phyloP scores from a whole-genome alignment of 345 rosid species.

The Lenwebbia sp. region DNA sequence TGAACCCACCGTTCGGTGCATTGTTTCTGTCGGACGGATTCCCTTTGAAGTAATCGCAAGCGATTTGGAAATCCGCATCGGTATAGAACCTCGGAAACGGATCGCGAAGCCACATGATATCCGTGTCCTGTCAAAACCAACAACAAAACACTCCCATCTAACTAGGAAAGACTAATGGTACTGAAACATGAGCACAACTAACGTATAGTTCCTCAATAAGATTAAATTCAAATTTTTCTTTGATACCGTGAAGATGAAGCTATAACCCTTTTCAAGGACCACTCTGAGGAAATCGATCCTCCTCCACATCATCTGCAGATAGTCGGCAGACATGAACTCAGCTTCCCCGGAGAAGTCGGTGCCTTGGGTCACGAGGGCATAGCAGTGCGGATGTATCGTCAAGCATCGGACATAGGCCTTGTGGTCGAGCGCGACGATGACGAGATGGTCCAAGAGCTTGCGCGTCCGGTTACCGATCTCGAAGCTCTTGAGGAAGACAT shows the following conservation, averaged over 20 bases:
- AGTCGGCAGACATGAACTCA: slow-evolving; percentile 36
- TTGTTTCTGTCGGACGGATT: slow-evolving; percentile 26
- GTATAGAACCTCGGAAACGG: slow-evolving; percentile 55
- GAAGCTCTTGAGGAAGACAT: slow-evolving; percentile 51
- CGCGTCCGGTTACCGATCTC: slow-evolving; percentile 31
- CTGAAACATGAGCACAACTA: not conserved
- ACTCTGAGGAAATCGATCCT: slow-evolving; percentile 34
- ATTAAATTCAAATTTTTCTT: too few relatives aligned
- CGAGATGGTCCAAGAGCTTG: slow-evolving; percentile 31
- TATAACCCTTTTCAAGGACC: slow-evolving; percentile 46
- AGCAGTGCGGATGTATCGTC: slow-evolving; percentile 35
- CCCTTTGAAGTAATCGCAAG: slow-evolving; percentile 51
- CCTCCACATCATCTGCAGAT: slow-evolving; percentile 69
- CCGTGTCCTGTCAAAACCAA: slow-evolving; percentile 47
- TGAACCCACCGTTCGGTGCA: slow-evolving; percentile 65
- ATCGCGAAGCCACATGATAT: slow-evolving; percentile 67
- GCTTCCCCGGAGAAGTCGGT: slow-evolving; percentile 33
- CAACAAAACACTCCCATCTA: not conserved
- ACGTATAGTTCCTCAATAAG: not conserved
- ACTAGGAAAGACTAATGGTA: not conserved
- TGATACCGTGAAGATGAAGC: slow-evolving; percentile 55
- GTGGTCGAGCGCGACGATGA: slow-evolving; percentile 39
- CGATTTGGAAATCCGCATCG: slow-evolving; percentile 71
- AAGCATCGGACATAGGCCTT: slow-evolving; percentile 43
- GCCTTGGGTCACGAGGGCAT: slow-evolving; percentile 15